phyloP scores from a whole-genome alignment of 768 basidiomycete species.

The Exsudoporus frostii region DNA sequence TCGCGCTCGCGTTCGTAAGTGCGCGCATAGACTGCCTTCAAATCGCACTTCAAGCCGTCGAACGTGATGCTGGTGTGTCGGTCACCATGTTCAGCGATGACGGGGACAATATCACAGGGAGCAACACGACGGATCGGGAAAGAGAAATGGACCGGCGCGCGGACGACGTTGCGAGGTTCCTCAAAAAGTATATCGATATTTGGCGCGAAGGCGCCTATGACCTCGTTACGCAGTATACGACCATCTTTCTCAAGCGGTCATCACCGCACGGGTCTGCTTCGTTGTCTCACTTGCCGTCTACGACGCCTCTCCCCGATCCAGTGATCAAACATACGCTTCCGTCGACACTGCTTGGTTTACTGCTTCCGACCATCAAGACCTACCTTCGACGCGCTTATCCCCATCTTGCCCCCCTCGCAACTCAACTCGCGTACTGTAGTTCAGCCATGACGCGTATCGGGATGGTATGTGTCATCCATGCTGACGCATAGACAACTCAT shows the following conservation, averaged over 20 bases:
- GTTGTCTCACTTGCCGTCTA: conserved; percentile 17
- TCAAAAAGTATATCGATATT: conserved; percentile 83
- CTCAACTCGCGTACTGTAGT: conserved; percentile 92
- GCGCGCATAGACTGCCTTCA: conserved; percentile 66
- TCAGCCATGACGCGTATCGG: conserved; percentile 90
- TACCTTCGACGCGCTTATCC: conserved; percentile 60
- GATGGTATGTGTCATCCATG: conserved; percentile 42
- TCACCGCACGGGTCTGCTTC: conserved; percentile 28
- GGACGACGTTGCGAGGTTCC: conserved; percentile 71
- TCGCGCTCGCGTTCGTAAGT: conserved; percentile 83
- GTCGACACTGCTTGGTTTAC: conserved; percentile 39
- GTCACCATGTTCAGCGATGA: conserved; percentile 10
- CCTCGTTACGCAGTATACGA: conserved; percentile 82
- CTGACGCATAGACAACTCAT: background rate
- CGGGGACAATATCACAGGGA: conserved; percentile 13
- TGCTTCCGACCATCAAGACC: conserved; percentile 62
- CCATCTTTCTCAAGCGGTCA: conserved; percentile 80
- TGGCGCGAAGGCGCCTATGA: conserved; percentile 95
- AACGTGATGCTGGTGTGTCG: conserved; percentile 42
- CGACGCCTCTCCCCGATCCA: conserved; percentile 23
- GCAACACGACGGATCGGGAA: conserved; percentile 33
- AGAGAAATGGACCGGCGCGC: conserved; percentile 54
- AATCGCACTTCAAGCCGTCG: conserved; percentile 51
- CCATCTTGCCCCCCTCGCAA: conserved; percentile 79
- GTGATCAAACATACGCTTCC: conserved; percentile 30